phyloP scores from a whole-genome alignment of 306 rosid genomes.

The Malus asiatica region DNA sequence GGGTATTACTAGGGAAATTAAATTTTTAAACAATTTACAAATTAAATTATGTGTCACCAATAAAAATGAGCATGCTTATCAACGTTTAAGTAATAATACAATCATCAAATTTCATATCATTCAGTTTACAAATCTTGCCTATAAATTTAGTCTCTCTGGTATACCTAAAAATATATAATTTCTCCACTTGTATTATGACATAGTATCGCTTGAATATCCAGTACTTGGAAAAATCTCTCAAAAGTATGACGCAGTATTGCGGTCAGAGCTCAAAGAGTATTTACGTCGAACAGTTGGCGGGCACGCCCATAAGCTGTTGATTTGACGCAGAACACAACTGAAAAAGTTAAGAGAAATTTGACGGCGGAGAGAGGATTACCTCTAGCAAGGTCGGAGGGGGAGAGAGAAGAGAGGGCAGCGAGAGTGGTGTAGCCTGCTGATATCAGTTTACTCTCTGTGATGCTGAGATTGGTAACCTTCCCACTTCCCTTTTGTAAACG shows the following conservation, averaged over 20 bases:
- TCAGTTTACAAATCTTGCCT: no score
- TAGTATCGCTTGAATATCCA: no score
- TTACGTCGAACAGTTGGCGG: constrained; percentile 7
- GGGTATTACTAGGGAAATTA: no score
- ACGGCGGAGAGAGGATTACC: constrained; percentile 24
- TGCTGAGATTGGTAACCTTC: constrained; percentile 65
- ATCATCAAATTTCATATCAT: no score
- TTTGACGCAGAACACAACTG: neutral
- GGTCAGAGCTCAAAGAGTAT: neutral
- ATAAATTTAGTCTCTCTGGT: no score
- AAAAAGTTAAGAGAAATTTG: neutral
- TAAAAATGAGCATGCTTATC: no score
- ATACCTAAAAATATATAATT: no score
- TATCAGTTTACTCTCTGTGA: constrained; percentile 70
- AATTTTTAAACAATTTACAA: no score
- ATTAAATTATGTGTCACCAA: no score
- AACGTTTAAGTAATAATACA: no score
- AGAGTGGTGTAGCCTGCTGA: constrained; percentile 67
- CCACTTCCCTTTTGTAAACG: constrained; percentile 58
- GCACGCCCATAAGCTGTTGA: neutral
- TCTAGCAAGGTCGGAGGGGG: constrained; percentile 55
- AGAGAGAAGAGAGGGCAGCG: constrained; percentile 40
- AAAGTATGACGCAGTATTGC: neutral
- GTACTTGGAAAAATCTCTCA: no score
- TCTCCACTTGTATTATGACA: no score